These are phyloP conservation scores for Aureobasidium zeae DNA, from an alignment of 2,329 filamentous ascomycete species.

Conservation along the genomic window DNA sequence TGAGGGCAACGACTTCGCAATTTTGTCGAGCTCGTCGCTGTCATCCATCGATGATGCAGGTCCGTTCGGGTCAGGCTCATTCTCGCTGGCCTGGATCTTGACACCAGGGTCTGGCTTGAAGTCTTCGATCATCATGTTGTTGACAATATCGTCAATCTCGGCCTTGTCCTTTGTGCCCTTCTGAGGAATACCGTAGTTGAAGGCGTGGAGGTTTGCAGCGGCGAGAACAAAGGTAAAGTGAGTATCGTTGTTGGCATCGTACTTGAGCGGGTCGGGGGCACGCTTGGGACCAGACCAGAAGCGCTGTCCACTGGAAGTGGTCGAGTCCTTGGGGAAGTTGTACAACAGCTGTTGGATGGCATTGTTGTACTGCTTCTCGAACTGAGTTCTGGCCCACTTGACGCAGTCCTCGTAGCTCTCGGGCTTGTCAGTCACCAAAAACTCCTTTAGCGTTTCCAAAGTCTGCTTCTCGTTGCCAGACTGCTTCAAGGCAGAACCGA, in stretches of 20 bases:
- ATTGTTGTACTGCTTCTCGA: constrained; percentile 96
- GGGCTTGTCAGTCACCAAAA: constrained; percentile 83
- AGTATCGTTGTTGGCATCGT: constrained; percentile 72
- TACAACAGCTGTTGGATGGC: constrained; percentile 89
- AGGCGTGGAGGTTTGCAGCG: constrained; percentile 86
- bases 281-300: constrained; percentile 99
- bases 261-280: constrained; percentile 83
- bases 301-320: constrained; percentile 74
- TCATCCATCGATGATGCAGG: constrained; percentile 51
- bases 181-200: constrained; percentile 96
- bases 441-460: constrained; percentile 80
- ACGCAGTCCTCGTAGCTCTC: constrained; percentile 93
- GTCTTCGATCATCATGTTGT: constrained; percentile 91
- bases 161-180: constrained; percentile 56
- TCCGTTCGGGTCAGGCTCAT: constrained; percentile 85
- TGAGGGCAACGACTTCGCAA: constrained; percentile 64
- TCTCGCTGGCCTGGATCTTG: constrained; percentile 95
- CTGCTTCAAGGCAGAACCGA: constrained; percentile 79
- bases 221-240: constrained; percentile 84
- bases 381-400: constrained; percentile 84
- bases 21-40: constrained; percentile 61
- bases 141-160: constrained; percentile 69
- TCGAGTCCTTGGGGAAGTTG: constrained; percentile 94
- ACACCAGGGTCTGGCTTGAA: constrained; percentile 83
- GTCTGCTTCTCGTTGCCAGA: constrained; percentile 92